Conservation (phyloP, 169 alveolate species). For the Cryptosporidium viatorum region DNA sequence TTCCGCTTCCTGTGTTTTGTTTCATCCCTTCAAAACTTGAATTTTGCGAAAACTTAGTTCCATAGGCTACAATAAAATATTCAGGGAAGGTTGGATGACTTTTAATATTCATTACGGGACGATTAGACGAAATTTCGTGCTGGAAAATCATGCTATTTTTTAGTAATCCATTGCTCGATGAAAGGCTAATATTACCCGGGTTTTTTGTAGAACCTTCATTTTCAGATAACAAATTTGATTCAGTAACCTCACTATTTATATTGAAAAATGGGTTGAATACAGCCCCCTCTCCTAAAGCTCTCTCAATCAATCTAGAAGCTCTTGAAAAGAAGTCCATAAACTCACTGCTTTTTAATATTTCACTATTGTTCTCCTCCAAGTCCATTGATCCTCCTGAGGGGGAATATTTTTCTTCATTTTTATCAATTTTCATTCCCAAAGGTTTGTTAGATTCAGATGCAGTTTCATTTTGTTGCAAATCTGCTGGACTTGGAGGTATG, state of each 20-base stretch:
- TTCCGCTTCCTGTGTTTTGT: not conserved
- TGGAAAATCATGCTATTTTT: constrained; percentile 59
- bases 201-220: constrained; percentile 7
- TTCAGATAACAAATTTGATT: not conserved
- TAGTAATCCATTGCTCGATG: constrained; percentile 55
- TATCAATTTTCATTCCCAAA: not conserved
- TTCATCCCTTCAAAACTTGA: constrained; percentile 55
- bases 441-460: not conserved
- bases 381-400: not conserved
- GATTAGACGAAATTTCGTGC: constrained; percentile 15
- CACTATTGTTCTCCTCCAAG: constrained; percentile 10
- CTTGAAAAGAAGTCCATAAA: constrained; percentile 60
- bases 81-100: constrained; percentile 71
- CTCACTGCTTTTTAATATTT: constrained; percentile 65
- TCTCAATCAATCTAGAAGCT: constrained; percentile 55
- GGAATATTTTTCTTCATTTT: not conserved
- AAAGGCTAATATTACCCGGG: constrained; percentile 54
- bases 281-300: constrained; percentile 71
- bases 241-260: constrained; percentile 15
- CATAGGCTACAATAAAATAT: constrained; percentile 61
- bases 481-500: constrained; percentile 11
- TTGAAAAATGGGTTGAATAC: constrained; percentile 67
- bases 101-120: constrained; percentile 53
- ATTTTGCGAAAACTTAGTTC: constrained; percentile 36
- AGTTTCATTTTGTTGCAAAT: constrained; percentile 22